Conservation (phyloP, 2,329 filamentous ascomycete species). For the Bipolaris bicolor region DNA sequence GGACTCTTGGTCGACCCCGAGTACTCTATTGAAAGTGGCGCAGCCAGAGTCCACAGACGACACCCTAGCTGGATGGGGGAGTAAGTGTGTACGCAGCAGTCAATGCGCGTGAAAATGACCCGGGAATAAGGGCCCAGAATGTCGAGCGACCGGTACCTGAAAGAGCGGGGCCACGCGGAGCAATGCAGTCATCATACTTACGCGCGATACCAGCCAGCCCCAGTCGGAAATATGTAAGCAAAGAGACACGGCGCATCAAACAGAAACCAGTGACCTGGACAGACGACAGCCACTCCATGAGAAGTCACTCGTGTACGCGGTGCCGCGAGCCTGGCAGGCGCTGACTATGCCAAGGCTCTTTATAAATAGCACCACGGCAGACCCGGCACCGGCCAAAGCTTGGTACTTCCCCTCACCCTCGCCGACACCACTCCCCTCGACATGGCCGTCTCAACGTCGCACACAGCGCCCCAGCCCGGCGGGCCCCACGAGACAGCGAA, state of each 20-base stretch:
- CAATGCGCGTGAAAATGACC: neutral
- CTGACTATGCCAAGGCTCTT: neutral
- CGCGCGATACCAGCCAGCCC: too few species aligned
- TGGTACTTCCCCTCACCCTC: neutral
- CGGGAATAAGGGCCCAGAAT: neutral
- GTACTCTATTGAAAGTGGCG: too few species aligned
- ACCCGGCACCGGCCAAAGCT: constrained; percentile 1
- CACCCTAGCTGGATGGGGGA: neutral
- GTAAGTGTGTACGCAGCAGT: neutral
- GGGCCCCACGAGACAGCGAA: neutral
- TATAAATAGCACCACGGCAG: constrained; percentile 3
- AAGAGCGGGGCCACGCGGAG: neutral
- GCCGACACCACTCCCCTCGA: neutral
- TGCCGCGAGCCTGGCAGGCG: neutral
- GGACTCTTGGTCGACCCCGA: too few species aligned
- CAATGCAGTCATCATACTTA: neutral
- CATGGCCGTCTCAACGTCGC: neutral
- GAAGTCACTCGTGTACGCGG: neutral
- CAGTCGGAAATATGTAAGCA: neutral
- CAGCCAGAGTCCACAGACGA: too few species aligned
- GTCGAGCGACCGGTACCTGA: neutral
- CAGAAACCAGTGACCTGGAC: neutral
- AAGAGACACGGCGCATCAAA: neutral
- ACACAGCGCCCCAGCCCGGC: neutral
- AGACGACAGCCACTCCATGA: neutral